These are phyloP conservation scores for Scheffersomyces coipomensis DNA, from an alignment of 805 yeast species.

Conservation along the genomic window DNA sequence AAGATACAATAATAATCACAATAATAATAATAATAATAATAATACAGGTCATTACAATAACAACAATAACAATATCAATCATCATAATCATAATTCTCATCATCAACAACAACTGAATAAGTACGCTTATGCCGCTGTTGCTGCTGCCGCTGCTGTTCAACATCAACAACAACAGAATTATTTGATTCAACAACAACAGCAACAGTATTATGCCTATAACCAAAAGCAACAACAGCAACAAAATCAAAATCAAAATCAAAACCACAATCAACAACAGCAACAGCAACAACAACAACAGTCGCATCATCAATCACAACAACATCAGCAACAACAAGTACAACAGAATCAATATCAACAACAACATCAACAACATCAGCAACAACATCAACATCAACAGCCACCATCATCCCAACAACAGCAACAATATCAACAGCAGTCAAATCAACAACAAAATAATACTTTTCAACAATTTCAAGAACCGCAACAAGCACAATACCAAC, in stretches of 20 bases:
- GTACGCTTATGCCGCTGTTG: conserved; percentile 26
- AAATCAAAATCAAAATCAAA: conserved; percentile 5
- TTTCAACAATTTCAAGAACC: too few relatives aligned
- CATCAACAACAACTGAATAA: conserved; percentile 16
- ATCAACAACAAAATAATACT: too few relatives aligned
- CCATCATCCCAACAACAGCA: conserved; percentile 7
- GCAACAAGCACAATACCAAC: conserved; percentile 1
- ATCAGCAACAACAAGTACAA: conserved; percentile 4
- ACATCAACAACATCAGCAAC: conserved; percentile 3
- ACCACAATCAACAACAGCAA: conserved; percentile 6
- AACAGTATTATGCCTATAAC: conserved; percentile 4
- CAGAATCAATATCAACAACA: conserved; percentile 5
- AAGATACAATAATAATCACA: conserved; percentile 6
- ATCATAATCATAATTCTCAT: conserved; percentile 5
- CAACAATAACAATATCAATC: conserved; percentile 4
- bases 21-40: conserved; percentile 5
- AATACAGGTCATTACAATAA: conserved; percentile 2
- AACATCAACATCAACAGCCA: too few relatives aligned
- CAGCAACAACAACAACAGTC: conserved; percentile 10
- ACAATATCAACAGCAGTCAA: conserved; percentile 8
- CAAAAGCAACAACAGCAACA: conserved; percentile 8
- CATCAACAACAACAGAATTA: conserved; percentile 22
- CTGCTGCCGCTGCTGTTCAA: conserved; percentile 32
- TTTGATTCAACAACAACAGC: conserved; percentile 13
- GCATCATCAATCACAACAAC: conserved; percentile 5